These are phyloP conservation scores for Trichosanthes cucumerina DNA, from an alignment of 306 rosid genomes.

Conservation along the genomic window DNA sequence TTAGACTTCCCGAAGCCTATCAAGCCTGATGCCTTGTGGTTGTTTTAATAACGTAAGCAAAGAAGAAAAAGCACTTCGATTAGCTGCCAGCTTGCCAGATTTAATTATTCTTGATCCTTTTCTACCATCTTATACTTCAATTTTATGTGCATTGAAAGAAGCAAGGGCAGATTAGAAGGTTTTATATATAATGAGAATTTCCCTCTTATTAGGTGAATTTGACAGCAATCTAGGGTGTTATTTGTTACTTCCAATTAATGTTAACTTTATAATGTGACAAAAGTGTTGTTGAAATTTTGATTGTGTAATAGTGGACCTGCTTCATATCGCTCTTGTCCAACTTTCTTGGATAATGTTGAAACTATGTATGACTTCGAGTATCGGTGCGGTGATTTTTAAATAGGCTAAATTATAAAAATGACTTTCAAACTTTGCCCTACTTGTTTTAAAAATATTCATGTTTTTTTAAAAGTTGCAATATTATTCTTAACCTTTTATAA, in stretches of 20 bases:
- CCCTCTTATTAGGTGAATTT: background rate
- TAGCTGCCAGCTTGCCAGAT: background rate
- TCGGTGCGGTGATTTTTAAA: too few relatives aligned
- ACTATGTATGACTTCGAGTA: background rate
- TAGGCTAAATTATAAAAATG: too few relatives aligned
- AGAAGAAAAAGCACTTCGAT: background rate
- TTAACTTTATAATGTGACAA: background rate
- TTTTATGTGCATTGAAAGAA: background rate
- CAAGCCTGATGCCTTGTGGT: conserved; percentile 30
- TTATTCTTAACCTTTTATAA: too few relatives aligned
- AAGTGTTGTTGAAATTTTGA: background rate
- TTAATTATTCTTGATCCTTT: background rate
- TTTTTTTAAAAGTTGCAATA: too few relatives aligned
- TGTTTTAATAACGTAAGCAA: background rate
- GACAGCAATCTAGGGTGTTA: background rate
- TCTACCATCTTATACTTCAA: background rate
- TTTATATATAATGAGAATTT: background rate
- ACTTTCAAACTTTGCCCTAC: too few relatives aligned
- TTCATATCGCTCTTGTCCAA: background rate
- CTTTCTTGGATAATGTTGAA: background rate
- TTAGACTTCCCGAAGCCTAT: conserved; percentile 72
- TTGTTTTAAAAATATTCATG: too few relatives aligned
- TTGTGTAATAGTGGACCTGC: too few relatives aligned
- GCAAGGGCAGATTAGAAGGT: background rate
- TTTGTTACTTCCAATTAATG: background rate